A percentile compares a stretch with the other conserved stretches of the same genome.
These are phyloP conservation scores for Tolypocladium album DNA, from an alignment of 2,329 filamentous ascomycete genomes.

Conservation along the genomic window DNA sequence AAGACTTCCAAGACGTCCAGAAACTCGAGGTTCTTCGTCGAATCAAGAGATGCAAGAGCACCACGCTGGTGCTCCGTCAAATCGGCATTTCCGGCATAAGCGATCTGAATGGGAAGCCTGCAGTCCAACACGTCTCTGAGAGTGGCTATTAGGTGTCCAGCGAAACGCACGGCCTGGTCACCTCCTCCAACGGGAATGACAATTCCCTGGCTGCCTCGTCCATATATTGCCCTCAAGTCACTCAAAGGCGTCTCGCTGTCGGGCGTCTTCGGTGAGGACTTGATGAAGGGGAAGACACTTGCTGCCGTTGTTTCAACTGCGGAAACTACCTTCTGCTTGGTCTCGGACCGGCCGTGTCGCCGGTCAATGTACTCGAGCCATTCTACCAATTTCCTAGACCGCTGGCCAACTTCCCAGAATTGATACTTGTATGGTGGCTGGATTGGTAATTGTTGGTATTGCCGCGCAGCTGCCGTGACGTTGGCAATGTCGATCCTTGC, in stretches of 20 bases:
- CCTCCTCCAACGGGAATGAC: constrained; percentile 22
- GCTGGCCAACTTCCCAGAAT: neutral
- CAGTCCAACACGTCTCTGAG: constrained; percentile 18
- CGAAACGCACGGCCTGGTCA: constrained; percentile 16
- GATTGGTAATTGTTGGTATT: neutral
- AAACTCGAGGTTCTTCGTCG: constrained; percentile 14
- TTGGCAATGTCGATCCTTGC: neutral
- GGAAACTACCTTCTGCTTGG: neutral
- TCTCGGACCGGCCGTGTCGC: neutral
- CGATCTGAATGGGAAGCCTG: constrained; percentile 22
- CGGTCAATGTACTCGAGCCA: neutral
- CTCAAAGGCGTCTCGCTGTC: neutral
- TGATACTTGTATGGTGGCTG: neutral
- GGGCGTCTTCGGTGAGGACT: neutral
- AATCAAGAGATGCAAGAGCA: constrained; percentile 9
- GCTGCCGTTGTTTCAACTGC: neutral
- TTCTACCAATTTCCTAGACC: neutral
- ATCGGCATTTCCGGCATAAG: constrained; percentile 24
- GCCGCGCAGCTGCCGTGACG: neutral
- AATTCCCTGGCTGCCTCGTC: constrained; percentile 12
- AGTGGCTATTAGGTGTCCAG: constrained; percentile 22
- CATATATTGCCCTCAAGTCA: neutral
- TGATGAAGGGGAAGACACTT: neutral
- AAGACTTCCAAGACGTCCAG: constrained; percentile 22
- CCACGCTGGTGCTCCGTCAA: constrained; percentile 13